Evolutionary conservation across 208 protist genomes (phyloP), one percentile per base, ranked within the genome.

Genomic region (Jaenimonas drosophilae): DNA sequence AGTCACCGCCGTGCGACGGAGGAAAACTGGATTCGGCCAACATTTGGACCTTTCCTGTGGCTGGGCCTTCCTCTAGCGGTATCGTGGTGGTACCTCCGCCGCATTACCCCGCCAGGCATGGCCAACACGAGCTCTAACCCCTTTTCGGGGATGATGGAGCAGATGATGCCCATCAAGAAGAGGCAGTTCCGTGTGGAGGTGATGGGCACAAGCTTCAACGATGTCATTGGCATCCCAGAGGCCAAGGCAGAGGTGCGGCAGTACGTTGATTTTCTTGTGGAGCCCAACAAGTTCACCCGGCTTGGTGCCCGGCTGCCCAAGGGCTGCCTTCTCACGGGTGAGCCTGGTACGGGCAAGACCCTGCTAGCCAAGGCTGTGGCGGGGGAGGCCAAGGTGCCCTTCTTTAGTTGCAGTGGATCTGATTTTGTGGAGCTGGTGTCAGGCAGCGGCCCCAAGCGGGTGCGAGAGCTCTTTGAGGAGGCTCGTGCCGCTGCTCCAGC

Each of bases 271-370:
- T 98, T 98, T 60, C 72, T 99, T 2, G 96, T 94, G 49, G 70
- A 95, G 17, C 95, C 97, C 14, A 86, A 97, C 39, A 91, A 94
- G 60, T 99, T 96, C 76, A 78, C 67, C 4, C 67, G 94, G 1
- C 80, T 99, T 17, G 97, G 97, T 27, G 96, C 96, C 9, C 91
- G 95, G 30, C 83, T 98, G 43, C 97, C 97, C 19, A 96, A 94
- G 57, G 96, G 96, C 40, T 95, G 91, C 16, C 69, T 98, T 3
- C 73, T 98, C 11, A 92, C 96, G 0, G 97, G 97, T 4, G 94
- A 97, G 52, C 96, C 96, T 31, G 97, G 97, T 31, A 99, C 96
- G 4, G 96, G 96, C 48, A 99, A 99, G 59, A 99, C 96, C 4
- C 59, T 99, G 50, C 56, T 99, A 11, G 96, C 96, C n/a, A 97